Evolutionary conservation across 2,329 filamentous ascomycete species (phyloP).

Genomic region (Colletotrichum camelliae): DNA sequence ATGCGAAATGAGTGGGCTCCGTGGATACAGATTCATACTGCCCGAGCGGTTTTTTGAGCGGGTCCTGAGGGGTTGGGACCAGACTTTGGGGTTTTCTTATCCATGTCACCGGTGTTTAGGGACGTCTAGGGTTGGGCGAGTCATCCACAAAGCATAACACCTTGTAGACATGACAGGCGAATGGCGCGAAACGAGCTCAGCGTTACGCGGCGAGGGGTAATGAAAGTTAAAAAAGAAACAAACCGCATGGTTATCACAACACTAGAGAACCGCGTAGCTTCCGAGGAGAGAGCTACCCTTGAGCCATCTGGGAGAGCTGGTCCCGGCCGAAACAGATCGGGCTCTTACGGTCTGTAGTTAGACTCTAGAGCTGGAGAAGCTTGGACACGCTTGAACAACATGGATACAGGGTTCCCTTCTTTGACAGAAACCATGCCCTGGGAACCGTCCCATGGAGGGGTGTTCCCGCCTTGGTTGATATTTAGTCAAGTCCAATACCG

Average conservation of each 20-base stretch:
- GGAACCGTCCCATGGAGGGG: neutral
- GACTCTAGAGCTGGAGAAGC: neutral
- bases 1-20: neutral
- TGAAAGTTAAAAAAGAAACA: neutral
- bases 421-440: neutral
- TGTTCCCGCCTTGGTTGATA: neutral
- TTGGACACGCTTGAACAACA: neutral
- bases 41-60: neutral
- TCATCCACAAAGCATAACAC: conserved; percentile 1
- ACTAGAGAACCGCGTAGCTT: neutral
- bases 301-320: neutral
- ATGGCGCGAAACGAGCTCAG: neutral
- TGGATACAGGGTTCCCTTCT: neutral
- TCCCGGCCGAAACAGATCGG: neutral
- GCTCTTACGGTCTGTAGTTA: neutral
- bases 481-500: neutral
- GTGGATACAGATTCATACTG: neutral
- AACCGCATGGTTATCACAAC: neutral
- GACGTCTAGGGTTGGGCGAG: neutral
- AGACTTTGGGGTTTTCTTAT: neutral
- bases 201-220: neutral
- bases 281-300: neutral
- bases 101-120: neutral
- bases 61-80: neutral
- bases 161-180: neutral